Percentiles rank a stretch among this genome's conserved stretches.
These are phyloP conservation scores for Metarhizium humberi DNA, from an alignment of 2,329 filamentous ascomycete genomes.

Conservation along the genomic window DNA sequence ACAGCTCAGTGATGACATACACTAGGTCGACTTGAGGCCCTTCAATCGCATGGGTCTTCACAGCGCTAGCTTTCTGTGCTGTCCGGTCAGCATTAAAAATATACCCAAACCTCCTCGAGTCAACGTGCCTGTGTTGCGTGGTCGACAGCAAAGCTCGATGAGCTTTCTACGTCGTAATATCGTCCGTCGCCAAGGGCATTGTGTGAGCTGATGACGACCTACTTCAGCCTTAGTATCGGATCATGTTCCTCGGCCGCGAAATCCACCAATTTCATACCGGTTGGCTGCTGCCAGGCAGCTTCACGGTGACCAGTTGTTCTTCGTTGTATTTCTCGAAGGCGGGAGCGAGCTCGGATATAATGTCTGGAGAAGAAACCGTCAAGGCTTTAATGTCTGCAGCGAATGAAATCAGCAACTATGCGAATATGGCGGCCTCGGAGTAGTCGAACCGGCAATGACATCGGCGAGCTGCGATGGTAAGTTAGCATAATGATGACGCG, in stretches of 20 bases:
- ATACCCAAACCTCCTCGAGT: background rate
- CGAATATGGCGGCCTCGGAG: background rate
- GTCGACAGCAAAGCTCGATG: conserved; percentile 82
- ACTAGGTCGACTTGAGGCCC: conserved; percentile 69
- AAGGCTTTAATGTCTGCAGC: conserved; percentile 77
- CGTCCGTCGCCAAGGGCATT: conserved; percentile 71
- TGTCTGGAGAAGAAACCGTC: conserved; percentile 56
- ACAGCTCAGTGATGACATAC: conserved; percentile 40
- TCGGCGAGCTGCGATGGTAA: conserved; percentile 59
- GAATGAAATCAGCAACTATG: background rate
- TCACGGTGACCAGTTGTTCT: conserved; percentile 80
- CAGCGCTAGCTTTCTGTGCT: conserved; percentile 65
- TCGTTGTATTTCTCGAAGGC: conserved; percentile 96
- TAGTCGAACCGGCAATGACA: conserved; percentile 66
- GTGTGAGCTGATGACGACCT: conserved; percentile 79
- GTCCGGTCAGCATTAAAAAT: conserved; percentile 1
- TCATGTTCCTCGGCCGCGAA: background rate
- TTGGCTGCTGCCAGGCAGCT: conserved; percentile 78
- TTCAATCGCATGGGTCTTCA: conserved; percentile 72
- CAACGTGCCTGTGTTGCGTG: conserved; percentile 62
- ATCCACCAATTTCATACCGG: conserved; percentile 19
- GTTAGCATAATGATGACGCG: conserved; percentile 19
- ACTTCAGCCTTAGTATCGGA: conserved; percentile 12
- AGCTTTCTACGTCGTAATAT: conserved; percentile 86
- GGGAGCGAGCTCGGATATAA: conserved; percentile 64